A percentile compares a stretch with the other conserved stretches of the same genome.
Conservation (phyloP, 2,329 filamentous ascomycete genomes). For the Penicillium occitanis region DNA sequence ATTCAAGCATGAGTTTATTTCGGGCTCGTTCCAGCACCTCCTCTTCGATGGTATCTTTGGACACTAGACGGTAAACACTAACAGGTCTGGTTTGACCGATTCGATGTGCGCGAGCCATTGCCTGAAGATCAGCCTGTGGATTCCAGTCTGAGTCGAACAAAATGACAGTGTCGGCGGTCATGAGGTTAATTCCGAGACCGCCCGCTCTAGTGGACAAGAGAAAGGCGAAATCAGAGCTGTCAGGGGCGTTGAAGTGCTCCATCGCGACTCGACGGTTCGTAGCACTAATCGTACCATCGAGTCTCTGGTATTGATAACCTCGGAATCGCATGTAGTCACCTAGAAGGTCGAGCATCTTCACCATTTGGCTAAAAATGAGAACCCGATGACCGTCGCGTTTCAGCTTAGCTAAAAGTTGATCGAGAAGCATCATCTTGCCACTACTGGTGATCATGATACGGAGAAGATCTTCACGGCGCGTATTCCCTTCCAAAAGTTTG, state of each 20-base stretch:
- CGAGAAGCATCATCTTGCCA: slow-evolving; percentile 99
- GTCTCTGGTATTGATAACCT: slow-evolving; percentile 90
- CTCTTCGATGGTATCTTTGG: slow-evolving; percentile 97
- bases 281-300: slow-evolving; percentile 92
- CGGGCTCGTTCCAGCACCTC: slow-evolving; percentile 93
- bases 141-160: slow-evolving; percentile 98
- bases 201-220: slow-evolving; percentile 91
- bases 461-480: slow-evolving; percentile 82
- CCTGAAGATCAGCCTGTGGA: slow-evolving; percentile 94
- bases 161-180: slow-evolving; percentile 97
- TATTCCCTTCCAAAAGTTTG: slow-evolving; percentile 76
- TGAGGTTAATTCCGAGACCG: slow-evolving; percentile 97
- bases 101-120: slow-evolving; percentile 96
- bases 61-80: slow-evolving; percentile 92
- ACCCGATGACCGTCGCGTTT: slow-evolving; percentile 93
- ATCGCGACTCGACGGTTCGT: slow-evolving; percentile 88
- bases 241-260: slow-evolving; percentile 97
- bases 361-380: slow-evolving; percentile 99
- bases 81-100: slow-evolving; percentile 96
- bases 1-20: slow-evolving; percentile 96
- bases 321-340: slow-evolving; percentile 90
- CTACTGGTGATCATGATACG: slow-evolving; percentile 94
- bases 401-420: slow-evolving; percentile 89
- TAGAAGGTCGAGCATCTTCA: slow-evolving; percentile 95
- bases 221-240: slow-evolving; percentile 94